Conservation (phyloP, 371 early-diverging fungal genomes). For the Actinomortierella wolfii region DNA sequence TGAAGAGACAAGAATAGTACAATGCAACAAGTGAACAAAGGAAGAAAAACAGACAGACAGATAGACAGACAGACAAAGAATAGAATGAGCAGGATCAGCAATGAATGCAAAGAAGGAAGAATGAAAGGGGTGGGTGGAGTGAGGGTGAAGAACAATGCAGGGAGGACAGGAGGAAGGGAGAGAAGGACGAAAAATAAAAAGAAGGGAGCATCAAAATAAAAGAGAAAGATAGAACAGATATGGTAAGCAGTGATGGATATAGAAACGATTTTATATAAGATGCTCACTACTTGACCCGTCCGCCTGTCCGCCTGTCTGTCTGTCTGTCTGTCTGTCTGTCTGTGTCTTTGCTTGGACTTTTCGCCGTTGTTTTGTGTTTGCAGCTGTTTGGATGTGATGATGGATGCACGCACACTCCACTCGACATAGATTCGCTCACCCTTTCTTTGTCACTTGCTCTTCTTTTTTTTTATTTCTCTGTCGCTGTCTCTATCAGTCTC, state of each 20-base stretch:
- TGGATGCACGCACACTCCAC: neutral
- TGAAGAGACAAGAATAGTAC: neutral
- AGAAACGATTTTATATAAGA: neutral
- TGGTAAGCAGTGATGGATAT: neutral
- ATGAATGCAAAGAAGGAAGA: conserved; percentile 9
- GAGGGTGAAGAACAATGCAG: neutral
- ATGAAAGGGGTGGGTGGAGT: conserved; percentile 2
- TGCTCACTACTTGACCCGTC: neutral
- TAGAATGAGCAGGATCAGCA: conserved; percentile 6
- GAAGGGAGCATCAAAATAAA: neutral
- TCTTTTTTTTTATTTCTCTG: conserved; percentile 4
- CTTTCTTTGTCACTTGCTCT: neutral
- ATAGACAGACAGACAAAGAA: conserved; percentile 4
- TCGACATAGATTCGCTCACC: neutral
- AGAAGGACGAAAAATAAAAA: neutral
- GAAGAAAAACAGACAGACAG: conserved; percentile 3
- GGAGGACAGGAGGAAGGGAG: neutral
- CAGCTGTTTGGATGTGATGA: neutral
- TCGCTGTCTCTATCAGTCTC: neutral
- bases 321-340: neutral
- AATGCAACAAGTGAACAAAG: neutral
- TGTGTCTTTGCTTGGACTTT: neutral
- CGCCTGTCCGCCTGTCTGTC: neutral
- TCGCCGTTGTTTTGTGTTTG: neutral
- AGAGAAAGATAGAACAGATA: neutral